phyloP scores from a whole-genome alignment of 805 yeast genomes.

The Yarrowia sp. region DNA sequence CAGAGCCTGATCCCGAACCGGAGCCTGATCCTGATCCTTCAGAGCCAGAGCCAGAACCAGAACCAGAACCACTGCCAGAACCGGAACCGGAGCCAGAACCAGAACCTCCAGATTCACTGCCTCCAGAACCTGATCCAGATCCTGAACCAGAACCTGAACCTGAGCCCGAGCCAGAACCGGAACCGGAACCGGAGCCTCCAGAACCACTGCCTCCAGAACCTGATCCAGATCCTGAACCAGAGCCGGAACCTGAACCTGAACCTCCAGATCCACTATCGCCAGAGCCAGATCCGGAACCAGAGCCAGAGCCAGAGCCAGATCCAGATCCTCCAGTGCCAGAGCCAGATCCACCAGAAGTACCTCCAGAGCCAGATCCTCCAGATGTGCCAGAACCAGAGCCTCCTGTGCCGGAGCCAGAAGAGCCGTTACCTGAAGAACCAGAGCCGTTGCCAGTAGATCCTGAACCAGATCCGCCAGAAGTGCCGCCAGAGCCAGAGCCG shows the following conservation, averaged over 20 bases:
- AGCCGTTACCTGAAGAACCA: background rate
- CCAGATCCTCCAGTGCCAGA: background rate
- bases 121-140: background rate
- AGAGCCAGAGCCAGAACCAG: background rate
- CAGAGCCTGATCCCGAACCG: background rate
- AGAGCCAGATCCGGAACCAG: background rate
- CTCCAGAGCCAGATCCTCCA: background rate
- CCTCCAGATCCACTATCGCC: background rate
- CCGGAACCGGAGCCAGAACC: background rate
- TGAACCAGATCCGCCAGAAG: background rate
- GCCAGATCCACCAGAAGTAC: background rate
- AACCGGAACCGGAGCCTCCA: slow-evolving; percentile 1
- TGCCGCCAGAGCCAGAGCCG: background rate
- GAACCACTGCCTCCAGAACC: background rate
- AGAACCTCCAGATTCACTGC: background rate
- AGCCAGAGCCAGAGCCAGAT: background rate
- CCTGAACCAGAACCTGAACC: background rate
- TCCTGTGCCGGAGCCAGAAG: background rate
- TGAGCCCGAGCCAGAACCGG: too few species aligned
- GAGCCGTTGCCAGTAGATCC: background rate
- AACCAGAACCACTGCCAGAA: background rate
- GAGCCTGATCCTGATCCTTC: background rate
- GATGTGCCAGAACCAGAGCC: background rate
- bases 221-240: background rate
- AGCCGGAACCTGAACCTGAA: background rate